Evolutionary conservation across 306 rosid species (phyloP).

Genomic region (Vicia sativa): DNA sequence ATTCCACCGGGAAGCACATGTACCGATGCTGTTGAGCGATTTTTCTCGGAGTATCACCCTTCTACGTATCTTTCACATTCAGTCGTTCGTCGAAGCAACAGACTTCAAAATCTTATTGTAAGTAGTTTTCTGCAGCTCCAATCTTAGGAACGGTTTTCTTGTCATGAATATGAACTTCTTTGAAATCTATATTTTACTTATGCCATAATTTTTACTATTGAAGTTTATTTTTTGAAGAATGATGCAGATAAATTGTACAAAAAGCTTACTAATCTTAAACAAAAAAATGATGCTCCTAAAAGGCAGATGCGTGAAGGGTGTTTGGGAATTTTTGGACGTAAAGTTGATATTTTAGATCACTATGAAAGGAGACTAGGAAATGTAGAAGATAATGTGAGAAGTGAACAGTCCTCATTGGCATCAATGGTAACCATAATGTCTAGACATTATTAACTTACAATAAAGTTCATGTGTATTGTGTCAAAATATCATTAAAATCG

Average conservation of each 20-base stretch:
- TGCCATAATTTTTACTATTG: constrained; percentile 8
- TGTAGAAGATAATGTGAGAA: constrained; percentile 66
- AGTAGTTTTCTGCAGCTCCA: constrained; percentile 43
- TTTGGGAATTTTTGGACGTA: constrained; percentile 65
- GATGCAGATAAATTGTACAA: constrained; percentile 69
- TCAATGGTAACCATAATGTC: constrained; percentile 56
- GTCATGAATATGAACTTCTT: constrained; percentile 3
- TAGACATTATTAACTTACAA: constrained; percentile 11
- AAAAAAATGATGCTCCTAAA: constrained; percentile 42
- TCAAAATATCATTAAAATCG: too few relatives aligned
- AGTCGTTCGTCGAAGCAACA: constrained; percentile 54
- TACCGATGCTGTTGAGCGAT: constrained; percentile 62
- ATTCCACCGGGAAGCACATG: constrained; percentile 65
- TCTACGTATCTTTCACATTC: constrained; percentile 78
- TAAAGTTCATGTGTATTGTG: too few relatives aligned
- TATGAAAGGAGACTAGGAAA: constrained; percentile 65
- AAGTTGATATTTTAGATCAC: constrained; percentile 53
- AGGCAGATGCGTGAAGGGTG: constrained; percentile 58
- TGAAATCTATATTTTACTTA: constrained; percentile 4
- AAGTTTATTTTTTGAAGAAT: constrained; percentile 49
- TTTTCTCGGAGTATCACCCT: constrained; percentile 74
- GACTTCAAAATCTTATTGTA: constrained; percentile 71
- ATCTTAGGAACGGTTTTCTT: neutral
- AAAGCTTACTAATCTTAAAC: constrained; percentile 52
- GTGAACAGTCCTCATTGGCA: constrained; percentile 61